Evolutionary conservation across 371 early-diverging fungal genomes (phyloP).

Genomic region (Mucor ambiguus): DNA sequence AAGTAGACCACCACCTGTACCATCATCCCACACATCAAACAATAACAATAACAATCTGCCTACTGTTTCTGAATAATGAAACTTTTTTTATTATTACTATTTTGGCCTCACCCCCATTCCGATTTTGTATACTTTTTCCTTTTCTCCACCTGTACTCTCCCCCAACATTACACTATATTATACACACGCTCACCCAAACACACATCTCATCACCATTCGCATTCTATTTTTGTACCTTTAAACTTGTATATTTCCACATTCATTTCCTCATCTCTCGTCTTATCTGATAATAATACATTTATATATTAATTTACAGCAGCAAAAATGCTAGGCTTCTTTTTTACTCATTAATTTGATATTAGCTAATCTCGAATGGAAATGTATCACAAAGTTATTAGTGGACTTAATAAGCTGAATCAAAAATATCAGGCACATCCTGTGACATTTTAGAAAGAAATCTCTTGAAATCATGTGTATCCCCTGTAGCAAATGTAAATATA

Average conservation of each 20-base stretch:
- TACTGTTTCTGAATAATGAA: constrained; percentile 26
- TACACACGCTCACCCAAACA: not conserved
- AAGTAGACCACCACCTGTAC: constrained; percentile 37
- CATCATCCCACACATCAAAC: constrained; percentile 4
- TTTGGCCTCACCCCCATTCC: not conserved
- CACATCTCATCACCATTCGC: not conserved
- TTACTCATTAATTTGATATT: not conserved
- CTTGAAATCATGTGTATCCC: constrained; percentile 4
- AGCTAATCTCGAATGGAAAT: not conserved
- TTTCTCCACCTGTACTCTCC: not conserved
- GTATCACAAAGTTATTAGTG: constrained; percentile 3
- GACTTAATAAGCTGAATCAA: not conserved
- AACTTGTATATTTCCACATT: not conserved
- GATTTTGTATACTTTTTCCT: constrained; percentile 13
- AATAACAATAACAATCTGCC: constrained; percentile 14
- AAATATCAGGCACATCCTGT: not conserved
- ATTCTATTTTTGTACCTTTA: constrained; percentile 4
- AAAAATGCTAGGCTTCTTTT: not conserved
- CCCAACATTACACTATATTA: constrained; percentile 5
- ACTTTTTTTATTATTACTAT: not conserved
- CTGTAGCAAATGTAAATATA: not conserved
- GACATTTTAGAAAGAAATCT: not conserved
- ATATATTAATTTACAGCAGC: not conserved
- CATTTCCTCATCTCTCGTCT: not conserved
- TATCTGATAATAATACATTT: not conserved